These are phyloP conservation scores for Darksidea phi DNA, from an alignment of 495 filamentous ascomycete species.

Conservation along the genomic window DNA sequence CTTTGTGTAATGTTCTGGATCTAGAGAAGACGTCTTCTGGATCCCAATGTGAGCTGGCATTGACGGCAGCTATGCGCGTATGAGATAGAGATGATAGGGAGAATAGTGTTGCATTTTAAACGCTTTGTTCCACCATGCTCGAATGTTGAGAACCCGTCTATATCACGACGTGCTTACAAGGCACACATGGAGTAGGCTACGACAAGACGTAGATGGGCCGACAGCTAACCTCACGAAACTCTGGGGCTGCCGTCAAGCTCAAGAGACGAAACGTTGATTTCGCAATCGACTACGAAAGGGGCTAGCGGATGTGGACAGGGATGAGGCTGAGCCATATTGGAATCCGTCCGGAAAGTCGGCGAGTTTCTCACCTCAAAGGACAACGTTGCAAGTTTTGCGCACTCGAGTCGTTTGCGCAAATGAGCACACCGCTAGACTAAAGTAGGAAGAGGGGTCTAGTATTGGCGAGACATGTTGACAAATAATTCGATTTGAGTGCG, in stretches of 20 bases:
- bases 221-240: no score
- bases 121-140: not conserved
- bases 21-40: not conserved
- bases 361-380: not conserved
- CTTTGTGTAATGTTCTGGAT: not conserved
- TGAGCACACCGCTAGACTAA: not conserved
- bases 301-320: not conserved
- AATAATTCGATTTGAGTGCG: no score
- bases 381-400: not conserved
- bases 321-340: not conserved
- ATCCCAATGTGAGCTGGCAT: not conserved
- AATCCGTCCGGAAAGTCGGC: no score
- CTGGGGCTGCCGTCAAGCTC: no score
- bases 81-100: slow-evolving; percentile 5
- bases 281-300: no score
- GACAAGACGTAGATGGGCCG: no score
- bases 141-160: no score
- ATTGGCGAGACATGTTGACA: no score
- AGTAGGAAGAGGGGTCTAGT: no score
- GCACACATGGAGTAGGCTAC: no score
- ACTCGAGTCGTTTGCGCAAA: not conserved
- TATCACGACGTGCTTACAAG: no score
- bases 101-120: not conserved
- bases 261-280: no score
- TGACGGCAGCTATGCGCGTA: not conserved